Evolutionary conservation across 2,329 filamentous ascomycete species (phyloP).

Genomic region (Penicillium expansum): DNA sequence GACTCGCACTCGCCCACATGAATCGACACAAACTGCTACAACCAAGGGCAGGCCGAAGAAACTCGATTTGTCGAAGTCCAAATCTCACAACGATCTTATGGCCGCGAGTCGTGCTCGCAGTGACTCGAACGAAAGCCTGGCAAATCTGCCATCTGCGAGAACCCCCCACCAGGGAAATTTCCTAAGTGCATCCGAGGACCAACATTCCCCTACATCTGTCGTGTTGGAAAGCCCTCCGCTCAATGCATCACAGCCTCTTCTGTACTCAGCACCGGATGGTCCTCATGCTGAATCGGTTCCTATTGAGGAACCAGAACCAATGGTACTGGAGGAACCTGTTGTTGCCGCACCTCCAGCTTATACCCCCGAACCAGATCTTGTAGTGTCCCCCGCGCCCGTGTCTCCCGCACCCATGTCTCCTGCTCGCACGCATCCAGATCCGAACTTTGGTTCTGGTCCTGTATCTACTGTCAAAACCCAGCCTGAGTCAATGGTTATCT

Average conservation of each 20-base stretch:
- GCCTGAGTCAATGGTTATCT: constrained; percentile 25
- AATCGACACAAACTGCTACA: constrained; percentile 29
- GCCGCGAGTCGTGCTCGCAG: constrained; percentile 30
- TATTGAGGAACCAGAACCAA: constrained; percentile 11
- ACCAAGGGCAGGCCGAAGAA: constrained; percentile 34
- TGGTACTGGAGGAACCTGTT: constrained; percentile 10
- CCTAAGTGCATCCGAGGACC: constrained; percentile 54
- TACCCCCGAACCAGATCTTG: background rate
- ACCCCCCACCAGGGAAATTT: constrained; percentile 9
- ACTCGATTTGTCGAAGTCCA: constrained; percentile 32
- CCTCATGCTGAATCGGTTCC: constrained; percentile 11
- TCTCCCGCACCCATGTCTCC: background rate
- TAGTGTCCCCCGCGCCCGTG: background rate
- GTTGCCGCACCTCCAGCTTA: constrained; percentile 4
- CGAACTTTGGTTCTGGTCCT: constrained; percentile 4
- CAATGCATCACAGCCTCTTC: constrained; percentile 11
- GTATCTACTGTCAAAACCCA: constrained; percentile 13
- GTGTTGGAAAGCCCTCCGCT: constrained; percentile 24
- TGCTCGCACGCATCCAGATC: background rate
- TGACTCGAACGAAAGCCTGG: constrained; percentile 24
- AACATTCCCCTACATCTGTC: constrained; percentile 36
- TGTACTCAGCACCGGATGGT: background rate
- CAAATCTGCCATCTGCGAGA: constrained; percentile 10
- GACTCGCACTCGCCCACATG: constrained; percentile 35
- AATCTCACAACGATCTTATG: constrained; percentile 25